These are phyloP conservation scores for Phlebopus sp. DNA, from an alignment of 1,284 basidiomycete species.

Conservation along the genomic window DNA sequence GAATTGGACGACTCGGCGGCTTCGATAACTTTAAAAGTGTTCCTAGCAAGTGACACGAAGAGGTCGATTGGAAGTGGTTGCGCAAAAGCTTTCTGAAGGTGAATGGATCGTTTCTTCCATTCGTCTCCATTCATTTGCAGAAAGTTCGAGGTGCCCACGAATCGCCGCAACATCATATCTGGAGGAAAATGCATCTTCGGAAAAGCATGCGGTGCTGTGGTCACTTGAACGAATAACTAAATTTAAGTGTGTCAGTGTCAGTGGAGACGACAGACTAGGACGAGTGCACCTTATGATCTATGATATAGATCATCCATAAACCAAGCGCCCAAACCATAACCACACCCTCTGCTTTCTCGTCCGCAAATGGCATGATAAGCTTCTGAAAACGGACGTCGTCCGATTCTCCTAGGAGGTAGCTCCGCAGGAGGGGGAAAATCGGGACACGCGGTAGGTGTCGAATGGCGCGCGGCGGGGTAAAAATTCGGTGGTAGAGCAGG, in stretches of 20 bases:
- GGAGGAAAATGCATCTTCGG: constrained; percentile 2
- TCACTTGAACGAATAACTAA: constrained; percentile 2
- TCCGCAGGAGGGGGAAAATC: constrained; percentile 16
- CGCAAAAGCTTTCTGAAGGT: constrained; percentile 27
- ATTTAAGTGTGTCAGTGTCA: neutral
- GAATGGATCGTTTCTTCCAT: constrained; percentile 8
- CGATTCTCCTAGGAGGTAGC: constrained; percentile 21
- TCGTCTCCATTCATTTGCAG: too few relatives aligned
- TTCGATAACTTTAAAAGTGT: constrained; percentile 23
- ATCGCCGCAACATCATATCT: constrained; percentile 4
- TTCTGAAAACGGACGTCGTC: constrained; percentile 22
- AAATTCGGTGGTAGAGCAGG: neutral
- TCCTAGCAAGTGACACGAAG: constrained; percentile 23
- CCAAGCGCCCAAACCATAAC: constrained; percentile 25
- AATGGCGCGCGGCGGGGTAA: constrained; percentile 13
- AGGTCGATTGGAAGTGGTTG: constrained; percentile 26
- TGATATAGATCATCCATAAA: constrained; percentile 26
- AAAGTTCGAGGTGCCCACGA: neutral
- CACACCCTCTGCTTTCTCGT: constrained; percentile 14
- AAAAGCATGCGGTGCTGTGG: neutral
- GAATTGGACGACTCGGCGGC: constrained; percentile 8
- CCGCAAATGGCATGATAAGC: constrained; percentile 22
- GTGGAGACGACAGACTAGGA: neutral
- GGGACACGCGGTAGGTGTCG: constrained; percentile 22
- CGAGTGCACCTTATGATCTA: constrained; percentile 19